These are phyloP conservation scores for Solanum clarkiae DNA, from an alignment of 257 asterid genomes.

Conservation along the genomic window DNA sequence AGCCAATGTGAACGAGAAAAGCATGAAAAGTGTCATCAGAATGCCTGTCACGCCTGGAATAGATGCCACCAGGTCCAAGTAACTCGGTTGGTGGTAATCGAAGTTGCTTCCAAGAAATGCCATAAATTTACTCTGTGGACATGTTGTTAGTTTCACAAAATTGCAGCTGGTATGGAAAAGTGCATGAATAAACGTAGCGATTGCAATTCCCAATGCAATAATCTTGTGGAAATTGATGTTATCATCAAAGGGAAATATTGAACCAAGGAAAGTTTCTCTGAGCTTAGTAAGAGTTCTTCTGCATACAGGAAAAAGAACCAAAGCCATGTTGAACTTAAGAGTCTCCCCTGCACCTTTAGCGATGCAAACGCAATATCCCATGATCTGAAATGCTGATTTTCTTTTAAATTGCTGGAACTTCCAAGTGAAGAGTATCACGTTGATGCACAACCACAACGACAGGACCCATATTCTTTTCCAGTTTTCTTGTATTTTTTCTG, in stretches of 20 bases:
- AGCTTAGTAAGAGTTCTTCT: conserved; percentile 64
- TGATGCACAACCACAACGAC: conserved; percentile 36
- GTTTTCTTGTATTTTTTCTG: conserved; percentile 47
- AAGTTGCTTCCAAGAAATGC: conserved; percentile 36
- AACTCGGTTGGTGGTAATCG: conserved; percentile 46
- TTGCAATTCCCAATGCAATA: conserved; percentile 34
- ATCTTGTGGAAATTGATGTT: conserved; percentile 82
- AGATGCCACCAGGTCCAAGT: conserved; percentile 22
- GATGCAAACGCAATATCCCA: conserved; percentile 71
- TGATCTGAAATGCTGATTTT: conserved; percentile 35
- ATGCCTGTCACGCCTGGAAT: conserved; percentile 52
- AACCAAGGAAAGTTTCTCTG: conserved; percentile 59
- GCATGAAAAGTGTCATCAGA: conserved; percentile 43
- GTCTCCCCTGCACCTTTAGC: conserved; percentile 85
- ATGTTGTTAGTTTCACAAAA: conserved; percentile 34
- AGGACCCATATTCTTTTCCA: conserved; percentile 63
- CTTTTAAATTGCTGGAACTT: conserved; percentile 41
- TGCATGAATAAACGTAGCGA: conserved; percentile 33
- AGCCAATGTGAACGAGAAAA: conserved; percentile 57
- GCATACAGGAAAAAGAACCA: conserved; percentile 72
- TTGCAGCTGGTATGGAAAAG: conserved; percentile 50
- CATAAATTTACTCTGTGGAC: conserved; percentile 39
- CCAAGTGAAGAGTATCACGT: conserved; percentile 40
- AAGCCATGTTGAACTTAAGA: conserved; percentile 77
- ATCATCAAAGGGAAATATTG: conserved; percentile 65